These are phyloP conservation scores for Trametes cinnabarina DNA, from an alignment of 768 basidiomycete species.

Conservation along the genomic window DNA sequence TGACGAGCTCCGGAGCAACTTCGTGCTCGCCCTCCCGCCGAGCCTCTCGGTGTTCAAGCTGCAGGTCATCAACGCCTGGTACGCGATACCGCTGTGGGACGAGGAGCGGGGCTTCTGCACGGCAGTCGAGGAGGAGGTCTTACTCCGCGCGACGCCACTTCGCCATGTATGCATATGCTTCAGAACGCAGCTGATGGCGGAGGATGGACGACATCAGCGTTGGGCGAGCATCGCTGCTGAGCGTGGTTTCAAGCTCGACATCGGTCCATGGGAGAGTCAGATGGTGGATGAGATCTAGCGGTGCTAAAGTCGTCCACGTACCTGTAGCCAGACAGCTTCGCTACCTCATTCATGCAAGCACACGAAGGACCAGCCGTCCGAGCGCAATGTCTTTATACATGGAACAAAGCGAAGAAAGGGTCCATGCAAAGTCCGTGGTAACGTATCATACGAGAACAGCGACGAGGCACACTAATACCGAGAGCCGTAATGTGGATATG, in stretches of 20 bases:
- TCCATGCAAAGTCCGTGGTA: constrained; percentile 12
- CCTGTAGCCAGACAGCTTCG: not conserved
- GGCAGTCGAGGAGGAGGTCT: constrained; percentile 26
- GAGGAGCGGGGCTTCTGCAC: constrained; percentile 35
- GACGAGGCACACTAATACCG: constrained; percentile 8
- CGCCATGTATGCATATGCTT: constrained; percentile 16
- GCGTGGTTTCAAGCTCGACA: constrained; percentile 22
- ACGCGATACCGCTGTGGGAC: constrained; percentile 27
- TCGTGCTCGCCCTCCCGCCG: constrained; percentile 32
- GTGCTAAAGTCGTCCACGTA: not conserved
- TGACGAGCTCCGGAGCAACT: constrained; percentile 33
- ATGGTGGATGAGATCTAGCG: constrained; percentile 14
- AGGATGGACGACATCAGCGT: constrained; percentile 24
- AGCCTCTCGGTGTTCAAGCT: constrained; percentile 36
- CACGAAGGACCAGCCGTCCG: not conserved
- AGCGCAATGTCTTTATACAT: constrained; percentile 5
- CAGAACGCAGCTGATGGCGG: constrained; percentile 13
- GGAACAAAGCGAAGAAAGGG: not conserved
- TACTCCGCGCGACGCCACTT: constrained; percentile 14
- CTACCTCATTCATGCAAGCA: not conserved
- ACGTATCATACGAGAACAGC: constrained; percentile 4
- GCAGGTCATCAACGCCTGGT: constrained; percentile 36
- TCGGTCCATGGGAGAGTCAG: constrained; percentile 32
- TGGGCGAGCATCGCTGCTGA: constrained; percentile 29
- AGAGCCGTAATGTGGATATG: constrained; percentile 7